phyloP scores from a whole-genome alignment of 1,139 yeast species.

The Yamadazyma pseudoaaseri region DNA sequence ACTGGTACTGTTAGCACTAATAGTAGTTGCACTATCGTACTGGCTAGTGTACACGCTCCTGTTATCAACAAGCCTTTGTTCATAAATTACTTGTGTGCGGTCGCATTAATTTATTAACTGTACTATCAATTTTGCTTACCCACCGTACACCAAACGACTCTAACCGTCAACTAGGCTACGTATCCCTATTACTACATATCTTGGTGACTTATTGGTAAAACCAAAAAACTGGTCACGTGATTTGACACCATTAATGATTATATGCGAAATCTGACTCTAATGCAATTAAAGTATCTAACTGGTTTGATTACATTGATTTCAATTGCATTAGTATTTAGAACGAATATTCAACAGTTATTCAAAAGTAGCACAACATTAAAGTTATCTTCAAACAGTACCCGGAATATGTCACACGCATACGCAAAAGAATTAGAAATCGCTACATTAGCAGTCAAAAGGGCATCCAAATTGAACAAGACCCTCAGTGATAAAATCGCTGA shows the following conservation, averaged over 20 bases:
- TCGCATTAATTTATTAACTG: too few relatives aligned
- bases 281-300: constrained; percentile 3
- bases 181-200: too few relatives aligned
- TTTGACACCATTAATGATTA: constrained; percentile 2
- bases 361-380: background rate
- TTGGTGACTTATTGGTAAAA: too few relatives aligned
- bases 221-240: too few relatives aligned
- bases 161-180: too few relatives aligned
- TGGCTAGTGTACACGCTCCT: constrained; percentile 23
- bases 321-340: background rate
- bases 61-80: constrained; percentile 27
- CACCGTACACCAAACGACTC: too few relatives aligned
- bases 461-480: constrained; percentile 71
- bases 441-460: constrained; percentile 85
- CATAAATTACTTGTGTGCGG: too few relatives aligned
- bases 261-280: background rate
- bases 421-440: constrained; percentile 71
- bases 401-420: constrained; percentile 16
- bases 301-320: constrained; percentile 3
- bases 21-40: constrained; percentile 38
- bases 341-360: background rate
- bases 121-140: too few relatives aligned
- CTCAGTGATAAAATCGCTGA: constrained; percentile 68
- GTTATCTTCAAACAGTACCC: background rate
- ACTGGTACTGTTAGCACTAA: constrained; percentile 46